Conservation (phyloP, 2,329 filamentous ascomycete species). For the Thermochaetoides dissita region DNA sequence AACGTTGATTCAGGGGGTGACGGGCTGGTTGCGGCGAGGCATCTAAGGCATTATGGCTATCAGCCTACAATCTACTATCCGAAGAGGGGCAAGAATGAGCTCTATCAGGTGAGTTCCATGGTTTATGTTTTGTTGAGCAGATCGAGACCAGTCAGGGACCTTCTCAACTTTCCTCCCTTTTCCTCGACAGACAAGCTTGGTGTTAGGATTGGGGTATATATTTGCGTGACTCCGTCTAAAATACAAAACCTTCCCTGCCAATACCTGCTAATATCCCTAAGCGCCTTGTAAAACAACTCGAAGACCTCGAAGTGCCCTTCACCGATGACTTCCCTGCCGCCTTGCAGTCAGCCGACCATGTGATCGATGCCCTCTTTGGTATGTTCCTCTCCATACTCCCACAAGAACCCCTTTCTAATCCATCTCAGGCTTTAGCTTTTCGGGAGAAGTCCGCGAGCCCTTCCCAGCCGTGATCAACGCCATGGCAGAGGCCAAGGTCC, state of each 20-base stretch:
- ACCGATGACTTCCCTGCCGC: slow-evolving; percentile 62
- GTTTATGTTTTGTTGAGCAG: not conserved
- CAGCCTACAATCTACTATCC: slow-evolving; percentile 81
- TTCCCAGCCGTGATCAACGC: slow-evolving; percentile 71
- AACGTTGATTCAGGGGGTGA: slow-evolving; percentile 59
- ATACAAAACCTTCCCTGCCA: slow-evolving; percentile 1
- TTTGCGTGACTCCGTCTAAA: not conserved
- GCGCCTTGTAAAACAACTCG: slow-evolving; percentile 61
- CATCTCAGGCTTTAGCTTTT: slow-evolving; percentile 75
- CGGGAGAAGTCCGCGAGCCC: slow-evolving; percentile 80
- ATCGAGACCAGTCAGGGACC: not conserved
- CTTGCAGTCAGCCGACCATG: slow-evolving; percentile 55
- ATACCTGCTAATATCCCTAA: not conserved
- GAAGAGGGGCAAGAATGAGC: slow-evolving; percentile 76
- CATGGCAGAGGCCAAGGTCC: slow-evolving; percentile 56
- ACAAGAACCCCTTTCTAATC: slow-evolving; percentile 1
- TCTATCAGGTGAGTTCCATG: slow-evolving; percentile 56
- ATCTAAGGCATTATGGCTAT: slow-evolving; percentile 87
- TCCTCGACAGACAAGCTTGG: not conserved
- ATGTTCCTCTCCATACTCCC: slow-evolving; percentile 14
- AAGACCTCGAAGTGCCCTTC: slow-evolving; percentile 71
- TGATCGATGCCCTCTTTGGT: slow-evolving; percentile 92
- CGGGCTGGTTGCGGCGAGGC: slow-evolving; percentile 83
- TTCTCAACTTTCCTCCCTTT: not conserved
- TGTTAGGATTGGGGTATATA: not conserved